These are phyloP conservation scores for Trypanosoma congolense DNA, from an alignment of 208 protist species.

Conservation along the genomic window DNA sequence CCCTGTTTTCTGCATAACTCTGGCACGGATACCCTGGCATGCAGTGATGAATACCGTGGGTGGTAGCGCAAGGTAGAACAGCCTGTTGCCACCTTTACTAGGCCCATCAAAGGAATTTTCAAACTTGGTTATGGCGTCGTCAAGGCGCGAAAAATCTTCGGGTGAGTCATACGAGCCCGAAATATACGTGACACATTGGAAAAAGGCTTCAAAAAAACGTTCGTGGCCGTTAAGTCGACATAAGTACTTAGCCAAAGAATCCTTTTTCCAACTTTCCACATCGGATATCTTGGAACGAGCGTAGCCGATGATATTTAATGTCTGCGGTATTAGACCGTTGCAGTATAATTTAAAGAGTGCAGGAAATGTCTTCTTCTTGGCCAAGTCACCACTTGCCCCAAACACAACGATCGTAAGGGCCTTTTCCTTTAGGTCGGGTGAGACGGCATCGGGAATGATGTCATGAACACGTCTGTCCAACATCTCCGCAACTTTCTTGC, in stretches of 20 bases:
- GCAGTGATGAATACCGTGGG: conserved; percentile 73
- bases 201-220: conserved; percentile 68
- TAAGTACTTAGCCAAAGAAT: conserved; percentile 63
- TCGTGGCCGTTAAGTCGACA: conserved; percentile 28
- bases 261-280: conserved; percentile 60
- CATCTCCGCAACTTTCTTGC: conserved; percentile 30
- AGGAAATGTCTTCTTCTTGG: conserved; percentile 92
- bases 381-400: conserved; percentile 87
- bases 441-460: conserved; percentile 45
- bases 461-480: conserved; percentile 17
- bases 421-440: conserved; percentile 40
- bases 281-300: conserved; percentile 76
- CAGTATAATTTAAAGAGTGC: conserved; percentile 89
- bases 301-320: conserved; percentile 84
- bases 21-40: conserved; percentile 45
- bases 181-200: conserved; percentile 66
- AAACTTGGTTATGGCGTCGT: conserved; percentile 39
- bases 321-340: conserved; percentile 61
- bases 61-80: conserved; percentile 91
- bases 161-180: conserved; percentile 68
- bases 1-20: conserved; percentile 44
- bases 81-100: conserved; percentile 58
- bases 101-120: conserved; percentile 47
- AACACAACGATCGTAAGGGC: conserved; percentile 83
- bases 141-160: conserved; percentile 66